phyloP scores from a whole-genome alignment of 2,329 filamentous ascomycete species.

The Penicillium sp. region DNA sequence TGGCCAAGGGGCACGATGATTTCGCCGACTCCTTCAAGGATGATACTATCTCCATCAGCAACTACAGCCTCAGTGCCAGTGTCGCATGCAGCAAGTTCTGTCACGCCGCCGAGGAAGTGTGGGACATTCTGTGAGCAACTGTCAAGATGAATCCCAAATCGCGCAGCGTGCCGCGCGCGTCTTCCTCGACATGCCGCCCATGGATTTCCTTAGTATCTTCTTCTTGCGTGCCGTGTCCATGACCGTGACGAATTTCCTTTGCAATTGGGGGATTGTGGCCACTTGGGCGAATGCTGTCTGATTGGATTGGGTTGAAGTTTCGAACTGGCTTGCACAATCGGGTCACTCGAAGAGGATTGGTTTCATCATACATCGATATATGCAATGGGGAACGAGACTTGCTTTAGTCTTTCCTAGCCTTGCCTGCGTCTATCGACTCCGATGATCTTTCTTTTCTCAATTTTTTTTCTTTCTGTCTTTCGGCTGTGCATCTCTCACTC shows the following conservation, averaged over 20 bases:
- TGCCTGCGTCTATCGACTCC: too few relatives aligned
- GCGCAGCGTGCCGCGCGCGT: conserved; percentile 10
- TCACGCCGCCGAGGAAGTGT: conserved; percentile 93
- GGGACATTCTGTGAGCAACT: conserved; percentile 72
- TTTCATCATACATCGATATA: neutral
- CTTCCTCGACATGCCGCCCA: conserved; percentile 7
- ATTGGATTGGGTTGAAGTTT: neutral
- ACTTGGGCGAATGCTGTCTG: conserved; percentile 4
- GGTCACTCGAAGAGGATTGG: neutral
- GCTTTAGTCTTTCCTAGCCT: neutral
- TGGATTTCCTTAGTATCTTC: conserved; percentile 3
- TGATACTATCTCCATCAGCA: conserved; percentile 97
- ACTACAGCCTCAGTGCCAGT: conserved; percentile 93
- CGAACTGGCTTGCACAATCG: neutral
- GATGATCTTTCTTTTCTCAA: neutral
- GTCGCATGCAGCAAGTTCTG: conserved; percentile 99
- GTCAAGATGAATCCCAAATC: neutral
- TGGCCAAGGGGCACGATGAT: conserved; percentile 94
- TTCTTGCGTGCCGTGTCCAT: conserved; percentile 3
- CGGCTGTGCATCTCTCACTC: too few relatives aligned
- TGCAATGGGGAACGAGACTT: neutral
- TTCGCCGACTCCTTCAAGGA: conserved; percentile 94
- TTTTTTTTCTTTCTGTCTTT: neutral
- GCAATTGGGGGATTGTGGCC: conserved; percentile 1
- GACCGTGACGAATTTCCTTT: conserved; percentile 18